Conservation (phyloP, 306 rosid genomes). For the Acmispon strigosus region DNA sequence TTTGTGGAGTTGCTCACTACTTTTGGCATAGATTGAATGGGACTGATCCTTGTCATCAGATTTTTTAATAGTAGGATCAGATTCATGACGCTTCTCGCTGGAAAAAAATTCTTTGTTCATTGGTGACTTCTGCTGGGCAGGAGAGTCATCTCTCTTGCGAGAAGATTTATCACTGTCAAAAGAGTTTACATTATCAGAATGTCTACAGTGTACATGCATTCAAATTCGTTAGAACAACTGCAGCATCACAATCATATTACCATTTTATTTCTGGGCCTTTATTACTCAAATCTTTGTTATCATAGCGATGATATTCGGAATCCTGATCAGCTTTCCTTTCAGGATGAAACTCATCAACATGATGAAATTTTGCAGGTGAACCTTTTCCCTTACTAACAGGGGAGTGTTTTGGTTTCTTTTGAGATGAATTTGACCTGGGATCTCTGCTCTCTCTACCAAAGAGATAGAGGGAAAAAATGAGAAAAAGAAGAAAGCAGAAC, state of each 20-base stretch:
- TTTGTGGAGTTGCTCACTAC: constrained; percentile 25
- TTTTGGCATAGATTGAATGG: constrained; percentile 33
- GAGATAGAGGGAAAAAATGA: background rate
- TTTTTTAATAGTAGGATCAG: constrained; percentile 33
- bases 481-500: background rate
- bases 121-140: constrained; percentile 39
- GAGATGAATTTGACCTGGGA: constrained; percentile 34
- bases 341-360: constrained; percentile 37
- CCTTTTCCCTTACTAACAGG: constrained; percentile 34
- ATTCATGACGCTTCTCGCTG: constrained; percentile 38
- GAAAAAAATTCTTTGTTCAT: constrained; percentile 32
- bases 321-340: constrained; percentile 33
- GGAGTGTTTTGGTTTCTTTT: constrained; percentile 36
- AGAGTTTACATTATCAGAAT: constrained; percentile 26
- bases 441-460: constrained; percentile 41
- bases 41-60: constrained; percentile 42
- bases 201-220: constrained; percentile 4
- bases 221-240: constrained; percentile 3
- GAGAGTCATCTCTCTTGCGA: constrained; percentile 32
- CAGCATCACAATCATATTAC: constrained; percentile 30
- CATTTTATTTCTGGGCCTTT: constrained; percentile 39
- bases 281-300: constrained; percentile 30
- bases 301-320: constrained; percentile 29
- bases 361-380: constrained; percentile 34
- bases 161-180: constrained; percentile 46